Base-by-base conservation (phyloP, 768 basidiomycete genomes). In the Postia placenta region DNA sequence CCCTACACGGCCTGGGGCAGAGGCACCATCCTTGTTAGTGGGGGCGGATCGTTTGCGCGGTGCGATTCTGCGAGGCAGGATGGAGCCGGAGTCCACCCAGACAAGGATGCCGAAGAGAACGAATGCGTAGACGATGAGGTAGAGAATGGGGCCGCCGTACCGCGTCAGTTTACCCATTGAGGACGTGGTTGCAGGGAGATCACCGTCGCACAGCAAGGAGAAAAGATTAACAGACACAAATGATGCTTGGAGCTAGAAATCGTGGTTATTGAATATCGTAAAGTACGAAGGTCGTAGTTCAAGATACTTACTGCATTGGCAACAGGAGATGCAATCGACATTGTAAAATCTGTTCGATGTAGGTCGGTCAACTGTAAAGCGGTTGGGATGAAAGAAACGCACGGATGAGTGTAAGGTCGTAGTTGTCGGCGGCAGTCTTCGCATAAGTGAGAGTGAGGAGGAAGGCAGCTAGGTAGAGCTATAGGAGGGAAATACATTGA, bases 151-250 rank as follows among this genome's bases (percentile, higher is more conserved):
- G 9, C 86, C 84, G 3, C 88, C 88, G 49, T 73, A 90, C 55
- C 76, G 73, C 48, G 69, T 66, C 50, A 91, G 78, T 25, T 65
- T 56, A 6, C 79, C 78, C 50, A 81, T 65, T 1, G 78, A 74
- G 0, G 72, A 56, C 0, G 73, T 52, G 0, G 73, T 74, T 23
- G 80, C 72, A 1, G 68, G 62, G 15, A 67, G 70, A 3, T 70
- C 64, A 6, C 82, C 83, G 49, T 80, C 66, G 57, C 87, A 89
- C 2, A 87, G 75, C 2, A 90, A 67, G 11, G 80, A 81, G 65
- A 90, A 92, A 2, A 88, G 64, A 58, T 90, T 89, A 54, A 85
- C 72, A 0, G 87, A 85, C n/a, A 92, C 78, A 17, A 92, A 72
- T 2, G 77, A 76, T 0, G 86, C 79, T 37, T 88, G 75, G 36